Base-by-base conservation (phyloP, 1,284 basidiomycete species). In the Rhodotorula sp. region DNA sequence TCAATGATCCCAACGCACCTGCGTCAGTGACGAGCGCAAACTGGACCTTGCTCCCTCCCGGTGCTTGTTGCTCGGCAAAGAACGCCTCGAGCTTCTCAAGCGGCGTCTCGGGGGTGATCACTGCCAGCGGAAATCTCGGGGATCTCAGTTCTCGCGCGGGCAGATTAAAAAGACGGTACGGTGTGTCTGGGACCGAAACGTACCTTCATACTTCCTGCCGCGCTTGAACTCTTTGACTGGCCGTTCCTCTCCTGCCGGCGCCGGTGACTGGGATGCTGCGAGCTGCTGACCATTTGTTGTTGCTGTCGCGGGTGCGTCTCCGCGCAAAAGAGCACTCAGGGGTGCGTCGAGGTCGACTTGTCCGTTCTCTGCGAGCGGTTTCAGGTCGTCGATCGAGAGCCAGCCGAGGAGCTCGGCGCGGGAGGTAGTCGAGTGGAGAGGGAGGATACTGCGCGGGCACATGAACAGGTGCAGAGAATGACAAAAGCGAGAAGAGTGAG, bases 1-100 rank as follows among this genome's bases (percentile, higher is more conserved):
- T 43, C 38, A 1, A 2, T 34, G 7, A 34, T 34, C 12, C 38
- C 38, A 43, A n/a, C 69, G 21, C 18, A 68, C 69, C 65, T 5
- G 47, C 34, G 48, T 76, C 74, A 10, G 74, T 76, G 15, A 76
- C 74, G 5, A 76, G 60, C 2, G 72, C 74, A n/a, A 76, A 76
- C 14, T 50, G 28, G 6, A 56, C 62, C 45, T 59, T 65, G 54
- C 59, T 62, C 21, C 48, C 50, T n/a, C 50, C 45, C 16, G 55
- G 62, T 26, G 23, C 23, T 49, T 58, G 31, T 26, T 70, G 65
- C 21, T 45, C 38, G 0, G 34, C 28, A 48, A 76, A 74, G 60
- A 76, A 76, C 16, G 57, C 26, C 38, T 74, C 74, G 23, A 76
- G 64, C 8, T 74, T 52, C 47, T 74, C 74, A 21, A 76, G 62